Conservation (phyloP, 805 yeast species). For the Wickerhamiella parazyma region DNA sequence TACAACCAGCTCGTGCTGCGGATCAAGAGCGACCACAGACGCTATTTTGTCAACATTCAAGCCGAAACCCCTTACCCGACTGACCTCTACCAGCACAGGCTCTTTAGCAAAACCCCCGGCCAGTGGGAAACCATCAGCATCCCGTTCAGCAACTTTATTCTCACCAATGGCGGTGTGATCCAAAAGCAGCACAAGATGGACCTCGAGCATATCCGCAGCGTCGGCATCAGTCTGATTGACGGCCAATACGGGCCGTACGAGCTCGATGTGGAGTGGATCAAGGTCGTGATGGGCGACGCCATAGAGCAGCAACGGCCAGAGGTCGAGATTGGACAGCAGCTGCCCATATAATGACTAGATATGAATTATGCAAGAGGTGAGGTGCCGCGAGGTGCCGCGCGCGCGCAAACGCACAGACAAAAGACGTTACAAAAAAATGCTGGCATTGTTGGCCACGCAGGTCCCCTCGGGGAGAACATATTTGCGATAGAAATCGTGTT, state of each 20-base stretch:
- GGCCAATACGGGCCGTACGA: slow-evolving; percentile 64
- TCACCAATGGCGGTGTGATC: slow-evolving; percentile 69
- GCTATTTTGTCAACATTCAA: slow-evolving; percentile 68
- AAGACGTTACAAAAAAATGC: no score
- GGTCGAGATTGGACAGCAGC: slow-evolving; percentile 6
- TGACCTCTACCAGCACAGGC: slow-evolving; percentile 69
- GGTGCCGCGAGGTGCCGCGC: no score
- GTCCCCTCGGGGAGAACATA: slow-evolving; percentile 10
- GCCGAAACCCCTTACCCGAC: slow-evolving; percentile 66
- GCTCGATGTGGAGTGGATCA: slow-evolving; percentile 58
- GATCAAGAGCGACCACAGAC: slow-evolving; percentile 60
- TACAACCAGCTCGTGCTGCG: slow-evolving; percentile 50
- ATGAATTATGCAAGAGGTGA: neutral
- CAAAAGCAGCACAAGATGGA: slow-evolving; percentile 47
- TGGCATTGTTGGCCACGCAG: slow-evolving; percentile 7
- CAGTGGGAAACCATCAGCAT: slow-evolving; percentile 75
- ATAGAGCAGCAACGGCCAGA: neutral
- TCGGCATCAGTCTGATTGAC: slow-evolving; percentile 70
- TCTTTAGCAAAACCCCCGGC: slow-evolving; percentile 57
- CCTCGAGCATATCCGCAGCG: slow-evolving; percentile 48
- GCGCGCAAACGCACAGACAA: neutral
- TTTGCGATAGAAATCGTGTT: slow-evolving; percentile 13
- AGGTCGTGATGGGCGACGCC: slow-evolving; percentile 33
- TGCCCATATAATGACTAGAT: neutral
- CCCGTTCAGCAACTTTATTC: slow-evolving; percentile 63